phyloP scores from a whole-genome alignment of 768 basidiomycete species.

The Pisolithus albus region DNA sequence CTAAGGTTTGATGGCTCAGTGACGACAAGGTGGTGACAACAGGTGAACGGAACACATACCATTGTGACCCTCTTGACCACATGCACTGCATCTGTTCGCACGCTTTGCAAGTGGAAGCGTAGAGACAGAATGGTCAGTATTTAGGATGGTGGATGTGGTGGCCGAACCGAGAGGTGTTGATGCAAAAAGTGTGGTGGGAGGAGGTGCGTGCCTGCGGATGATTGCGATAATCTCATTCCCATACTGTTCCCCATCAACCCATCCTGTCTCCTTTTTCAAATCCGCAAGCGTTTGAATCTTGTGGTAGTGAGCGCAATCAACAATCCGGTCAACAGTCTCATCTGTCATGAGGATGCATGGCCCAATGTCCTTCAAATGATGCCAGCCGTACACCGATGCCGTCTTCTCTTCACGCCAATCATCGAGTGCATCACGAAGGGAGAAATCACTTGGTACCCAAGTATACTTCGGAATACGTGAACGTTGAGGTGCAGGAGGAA shows the following conservation, averaged over 20 bases:
- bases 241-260: slow-evolving; percentile 4
- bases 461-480: slow-evolving; percentile 5
- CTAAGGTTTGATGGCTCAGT: not conserved
- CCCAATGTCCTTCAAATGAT: slow-evolving; percentile 6
- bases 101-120: no score
- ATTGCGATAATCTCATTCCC: not conserved
- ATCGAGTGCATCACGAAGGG: slow-evolving; percentile 1
- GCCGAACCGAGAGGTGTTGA: not conserved
- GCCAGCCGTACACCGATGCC: not conserved
- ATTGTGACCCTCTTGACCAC: slow-evolving; percentile 6
- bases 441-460: not conserved
- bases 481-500: not conserved
- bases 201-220: not conserved
- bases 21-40: not conserved
- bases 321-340: slow-evolving; percentile 12
- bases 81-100: slow-evolving; percentile 2
- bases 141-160: not conserved
- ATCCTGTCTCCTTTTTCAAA: slow-evolving; percentile 15
- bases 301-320: slow-evolving; percentile 24
- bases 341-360: slow-evolving; percentile 12
- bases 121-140: no score
- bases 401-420: slow-evolving; percentile 11
- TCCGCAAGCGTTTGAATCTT: no score
- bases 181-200: not conserved
- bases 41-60: not conserved